These are phyloP conservation scores for Pyrenophora tritici-repentis DNA, from an alignment of 2,329 filamentous ascomycete genomes.

Conservation along the genomic window DNA sequence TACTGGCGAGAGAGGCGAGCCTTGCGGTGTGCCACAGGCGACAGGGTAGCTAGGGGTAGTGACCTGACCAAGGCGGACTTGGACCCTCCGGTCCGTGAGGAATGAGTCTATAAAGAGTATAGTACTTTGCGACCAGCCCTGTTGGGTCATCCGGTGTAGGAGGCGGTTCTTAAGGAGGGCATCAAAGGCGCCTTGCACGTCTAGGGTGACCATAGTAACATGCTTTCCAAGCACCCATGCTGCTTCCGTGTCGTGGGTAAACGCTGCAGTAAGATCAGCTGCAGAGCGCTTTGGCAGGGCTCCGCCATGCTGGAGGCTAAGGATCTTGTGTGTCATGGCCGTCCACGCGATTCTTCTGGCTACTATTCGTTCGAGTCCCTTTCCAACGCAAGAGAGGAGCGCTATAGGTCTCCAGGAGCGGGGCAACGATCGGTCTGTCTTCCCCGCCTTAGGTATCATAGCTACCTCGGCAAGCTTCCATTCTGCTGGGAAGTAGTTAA, in stretches of 20 bases:
- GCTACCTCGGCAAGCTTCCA: slow-evolving; percentile 6
- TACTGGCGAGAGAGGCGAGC: slow-evolving; percentile 2
- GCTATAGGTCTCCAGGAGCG: slow-evolving; percentile 5
- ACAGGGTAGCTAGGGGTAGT: not conserved
- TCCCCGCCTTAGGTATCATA: slow-evolving; percentile 11
- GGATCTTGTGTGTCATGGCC: slow-evolving; percentile 10
- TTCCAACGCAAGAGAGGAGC: slow-evolving; percentile 11
- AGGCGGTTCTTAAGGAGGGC: slow-evolving; percentile 4
- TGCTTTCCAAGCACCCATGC: slow-evolving; percentile 3
- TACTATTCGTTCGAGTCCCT: slow-evolving; percentile 10
- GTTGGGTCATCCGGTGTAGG: not conserved
- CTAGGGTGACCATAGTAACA: slow-evolving; percentile 6
- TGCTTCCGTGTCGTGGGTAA: slow-evolving; percentile 6
- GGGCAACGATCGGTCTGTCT: slow-evolving; percentile 8
- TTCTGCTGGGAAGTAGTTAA: slow-evolving; percentile 1
- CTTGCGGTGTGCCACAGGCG: slow-evolving; percentile 4
- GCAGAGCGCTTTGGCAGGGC: slow-evolving; percentile 14
- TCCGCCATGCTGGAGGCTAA: slow-evolving; percentile 9
- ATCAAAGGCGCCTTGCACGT: slow-evolving; percentile 5
- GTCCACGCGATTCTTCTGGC: slow-evolving; percentile 11
- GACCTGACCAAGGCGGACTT: not conserved
- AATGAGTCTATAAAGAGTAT: not conserved
- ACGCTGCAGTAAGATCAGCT: slow-evolving; percentile 1
- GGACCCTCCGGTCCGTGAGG: not conserved
- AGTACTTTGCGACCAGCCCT: not conserved